A percentile compares a stretch with the other conserved stretches of the same genome.
phyloP scores from a whole-genome alignment of 768 basidiomycete genomes.

The Pleurotus giganteus region DNA sequence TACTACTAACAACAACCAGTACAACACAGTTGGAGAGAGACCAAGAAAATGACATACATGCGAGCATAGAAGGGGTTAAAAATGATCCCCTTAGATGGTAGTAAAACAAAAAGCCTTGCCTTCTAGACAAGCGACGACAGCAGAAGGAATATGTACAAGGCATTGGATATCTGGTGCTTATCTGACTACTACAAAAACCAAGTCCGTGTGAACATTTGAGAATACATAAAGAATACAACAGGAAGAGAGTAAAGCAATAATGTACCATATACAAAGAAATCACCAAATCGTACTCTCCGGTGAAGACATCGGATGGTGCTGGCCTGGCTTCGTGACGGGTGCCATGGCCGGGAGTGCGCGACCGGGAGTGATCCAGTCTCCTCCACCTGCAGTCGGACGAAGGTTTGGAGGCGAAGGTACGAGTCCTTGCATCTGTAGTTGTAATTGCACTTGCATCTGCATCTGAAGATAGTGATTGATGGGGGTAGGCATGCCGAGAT shows the following conservation, averaged over 20 bases:
- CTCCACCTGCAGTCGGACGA: background rate
- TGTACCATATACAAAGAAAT: background rate
- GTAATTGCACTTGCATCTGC: conserved; percentile 10
- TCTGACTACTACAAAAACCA: background rate
- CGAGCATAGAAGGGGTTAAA: background rate
- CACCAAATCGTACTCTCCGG: background rate
- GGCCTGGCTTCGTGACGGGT: background rate
- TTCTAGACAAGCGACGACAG: background rate
- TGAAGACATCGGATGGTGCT: background rate
- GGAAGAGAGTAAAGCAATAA: background rate
- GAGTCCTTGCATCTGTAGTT: conserved; percentile 11
- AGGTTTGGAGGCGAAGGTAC: background rate
- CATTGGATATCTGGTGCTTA: background rate
- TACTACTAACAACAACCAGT: background rate
- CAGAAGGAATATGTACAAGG: background rate
- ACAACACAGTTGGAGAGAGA: background rate
- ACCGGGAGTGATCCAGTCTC: conserved; percentile 2
- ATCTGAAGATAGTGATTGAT: conserved; percentile 6
- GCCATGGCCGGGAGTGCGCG: background rate
- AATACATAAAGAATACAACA: background rate
- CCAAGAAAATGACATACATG: background rate
- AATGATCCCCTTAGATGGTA: background rate
- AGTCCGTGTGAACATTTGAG: background rate
- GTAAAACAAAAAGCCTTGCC: background rate
- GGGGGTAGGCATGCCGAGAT: background rate